Evolutionary conservation across 352 stramenopile genomes (phyloP), one percentile per base, ranked within the genome.

Genomic region (Albugo laibachii): DNA sequence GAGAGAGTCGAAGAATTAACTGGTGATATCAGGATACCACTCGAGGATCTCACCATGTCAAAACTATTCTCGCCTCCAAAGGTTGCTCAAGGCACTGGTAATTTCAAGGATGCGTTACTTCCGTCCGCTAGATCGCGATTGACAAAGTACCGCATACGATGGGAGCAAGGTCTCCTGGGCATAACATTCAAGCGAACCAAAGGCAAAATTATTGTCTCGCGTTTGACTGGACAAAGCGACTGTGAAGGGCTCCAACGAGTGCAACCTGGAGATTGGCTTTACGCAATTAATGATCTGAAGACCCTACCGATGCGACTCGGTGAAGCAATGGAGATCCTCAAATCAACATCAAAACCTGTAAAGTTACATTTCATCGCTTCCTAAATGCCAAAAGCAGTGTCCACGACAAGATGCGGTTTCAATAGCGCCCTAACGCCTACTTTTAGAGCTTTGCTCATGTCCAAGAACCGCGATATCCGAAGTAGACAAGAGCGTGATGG

Each of bases 161-260:
- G 75, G 75, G 66, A 49, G 21, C 66, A 85, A 41, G 75, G 72
- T 0, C 70, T 73, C 0, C 55, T 88, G 8, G 75, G 75, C 10
- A 84, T 88, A 45, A 85, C 75, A 19, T 85, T 88, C 47, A 81
- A 81, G 44, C 69, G 70, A 45, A 83, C 74, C 45, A 72, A 83
- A 43, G 69, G 69, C 1, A 70, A 78, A 48, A 83, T 88, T 48
- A 66, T 85, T 2, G 72, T 88, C 20, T 83, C 70, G 14, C 66
- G 70, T 24, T 63, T 88, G 40, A 87, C 72, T 0, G 75, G 73
- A 0, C 70, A 69, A 1, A 73, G 72, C 2, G 77, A 73, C 45
- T 83, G 70, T 8, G 59, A 57, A 4, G 75, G 75, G 0, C 46
- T 85, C 4, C 70, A 76, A 13, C 75, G 83, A 50, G 57, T 88